A percentile compares a stretch with the other conserved stretches of the same genome.
phyloP scores from a whole-genome alignment of 1,284 basidiomycete species.

The Papiliotrema terrestris region DNA sequence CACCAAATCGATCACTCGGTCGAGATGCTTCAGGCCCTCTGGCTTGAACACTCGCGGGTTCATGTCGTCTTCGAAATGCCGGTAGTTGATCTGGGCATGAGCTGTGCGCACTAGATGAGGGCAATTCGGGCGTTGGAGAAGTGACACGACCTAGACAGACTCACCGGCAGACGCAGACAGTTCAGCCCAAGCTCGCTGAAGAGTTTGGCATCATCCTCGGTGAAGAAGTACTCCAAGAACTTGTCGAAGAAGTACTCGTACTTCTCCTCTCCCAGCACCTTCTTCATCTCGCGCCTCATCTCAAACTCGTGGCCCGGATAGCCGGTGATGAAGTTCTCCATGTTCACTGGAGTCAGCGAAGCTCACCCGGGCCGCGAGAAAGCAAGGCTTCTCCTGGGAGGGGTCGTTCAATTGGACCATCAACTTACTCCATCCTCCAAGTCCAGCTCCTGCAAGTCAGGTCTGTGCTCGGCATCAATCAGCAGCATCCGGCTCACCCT shows the following conservation, averaged over 20 bases:
- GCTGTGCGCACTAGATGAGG: too few species aligned
- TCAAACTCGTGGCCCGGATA: slow-evolving; percentile 51
- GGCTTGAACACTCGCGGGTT: slow-evolving; percentile 43
- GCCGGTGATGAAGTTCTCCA: slow-evolving; percentile 48
- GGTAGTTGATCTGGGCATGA: slow-evolving; percentile 36
- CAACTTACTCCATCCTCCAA: slow-evolving; percentile 45
- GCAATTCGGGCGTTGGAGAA: too few species aligned
- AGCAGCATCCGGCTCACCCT: slow-evolving; percentile 13
- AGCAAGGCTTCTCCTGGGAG: too few species aligned
- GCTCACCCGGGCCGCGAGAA: too few species aligned
- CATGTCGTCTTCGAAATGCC: slow-evolving; percentile 45
- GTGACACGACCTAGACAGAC: too few species aligned
- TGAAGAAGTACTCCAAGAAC: slow-evolving; percentile 72
- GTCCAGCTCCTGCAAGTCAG: slow-evolving; percentile 28
- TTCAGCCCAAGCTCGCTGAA: slow-evolving; percentile 65
- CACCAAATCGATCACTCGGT: slow-evolving; percentile 41
- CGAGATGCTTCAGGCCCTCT: slow-evolving; percentile 44
- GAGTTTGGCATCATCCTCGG: slow-evolving; percentile 64
- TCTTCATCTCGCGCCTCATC: slow-evolving; percentile 64
- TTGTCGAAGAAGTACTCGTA: slow-evolving; percentile 75
- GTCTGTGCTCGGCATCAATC: neutral
- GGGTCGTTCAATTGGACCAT: too few species aligned
- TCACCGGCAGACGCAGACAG: slow-evolving; percentile 56
- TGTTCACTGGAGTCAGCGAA: slow-evolving; percentile 28
- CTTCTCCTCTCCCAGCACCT: slow-evolving; percentile 63